Evolutionary conservation across 345 rosid species (phyloP).

Genomic region (Firmiana major): DNA sequence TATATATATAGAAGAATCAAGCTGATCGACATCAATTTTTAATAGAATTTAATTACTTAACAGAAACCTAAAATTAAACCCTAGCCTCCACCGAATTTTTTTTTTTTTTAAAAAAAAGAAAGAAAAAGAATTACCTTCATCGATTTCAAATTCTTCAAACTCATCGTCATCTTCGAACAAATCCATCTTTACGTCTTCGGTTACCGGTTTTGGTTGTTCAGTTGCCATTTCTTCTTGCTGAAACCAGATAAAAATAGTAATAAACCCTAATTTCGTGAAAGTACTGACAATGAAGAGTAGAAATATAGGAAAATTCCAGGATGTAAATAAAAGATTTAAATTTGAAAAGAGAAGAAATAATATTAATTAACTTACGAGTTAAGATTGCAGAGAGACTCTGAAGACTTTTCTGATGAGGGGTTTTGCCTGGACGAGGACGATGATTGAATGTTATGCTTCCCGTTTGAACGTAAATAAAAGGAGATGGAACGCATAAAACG

Average conservation of each 20-base stretch:
- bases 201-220: slow-evolving; percentile 42
- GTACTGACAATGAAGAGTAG: not conserved
- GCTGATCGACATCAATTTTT: not conserved
- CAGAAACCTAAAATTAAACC: not conserved
- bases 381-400: not conserved
- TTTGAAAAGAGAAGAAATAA: not conserved
- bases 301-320: not conserved
- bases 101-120: not conserved
- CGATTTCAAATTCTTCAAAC: slow-evolving; percentile 78
- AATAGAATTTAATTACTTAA: not conserved
- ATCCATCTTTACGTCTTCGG: slow-evolving; percentile 78
- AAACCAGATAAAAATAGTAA: not conserved
- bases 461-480: not conserved
- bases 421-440: not conserved
- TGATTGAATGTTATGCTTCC: not conserved
- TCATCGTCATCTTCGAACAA: slow-evolving; percentile 93
- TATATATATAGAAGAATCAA: not conserved
- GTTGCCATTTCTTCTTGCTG: slow-evolving; percentile 42
- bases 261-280: slow-evolving; percentile 5
- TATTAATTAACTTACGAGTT: not conserved
- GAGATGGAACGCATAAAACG: not conserved
- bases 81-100: not conserved
- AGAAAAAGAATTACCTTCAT: slow-evolving; percentile 38
- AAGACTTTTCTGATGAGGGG: not conserved
- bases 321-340: not conserved